These are phyloP conservation scores for Hypoxylon crocopeplum DNA, from an alignment of 495 filamentous ascomycete genomes.

Conservation along the genomic window DNA sequence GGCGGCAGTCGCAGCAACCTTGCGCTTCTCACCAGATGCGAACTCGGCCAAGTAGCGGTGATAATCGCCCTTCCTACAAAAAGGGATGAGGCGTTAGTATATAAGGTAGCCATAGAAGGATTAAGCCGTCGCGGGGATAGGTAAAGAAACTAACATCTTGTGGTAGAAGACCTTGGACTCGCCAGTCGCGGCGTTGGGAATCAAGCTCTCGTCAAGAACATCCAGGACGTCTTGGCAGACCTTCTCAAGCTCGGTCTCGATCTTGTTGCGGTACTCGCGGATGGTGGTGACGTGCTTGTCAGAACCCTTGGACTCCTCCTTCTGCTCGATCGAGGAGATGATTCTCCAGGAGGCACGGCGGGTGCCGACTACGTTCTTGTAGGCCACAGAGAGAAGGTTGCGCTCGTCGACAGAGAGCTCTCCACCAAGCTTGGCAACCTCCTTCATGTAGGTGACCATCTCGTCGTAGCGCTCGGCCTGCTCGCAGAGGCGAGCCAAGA, in stretches of 20 bases:
- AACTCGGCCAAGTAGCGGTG: conserved; percentile 99
- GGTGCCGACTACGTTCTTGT: conserved; percentile 99
- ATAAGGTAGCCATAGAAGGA: neutral
- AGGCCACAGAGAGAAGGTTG: conserved; percentile 97
- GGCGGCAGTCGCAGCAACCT: conserved; percentile 92
- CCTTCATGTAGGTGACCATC: conserved; percentile 99
- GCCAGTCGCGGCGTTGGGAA: conserved; percentile 96
- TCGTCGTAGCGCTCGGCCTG: conserved; percentile 99
- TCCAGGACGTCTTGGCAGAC: conserved; percentile 99
- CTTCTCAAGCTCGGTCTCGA: conserved; percentile 95
- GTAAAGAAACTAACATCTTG: conserved; percentile 88
- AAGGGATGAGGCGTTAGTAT: conserved; percentile 17
- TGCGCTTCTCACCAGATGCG: conserved; percentile 98
- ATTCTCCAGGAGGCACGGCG: conserved; percentile 99
- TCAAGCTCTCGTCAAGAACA: conserved; percentile 92
- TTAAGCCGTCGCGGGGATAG: neutral
- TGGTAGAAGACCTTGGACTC: conserved; percentile 99
- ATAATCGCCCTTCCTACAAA: conserved; percentile 96
- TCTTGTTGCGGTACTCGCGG: conserved; percentile 98
- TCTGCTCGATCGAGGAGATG: conserved; percentile 99
- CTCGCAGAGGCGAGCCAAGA: conserved; percentile 99
- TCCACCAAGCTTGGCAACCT: conserved; percentile 98
- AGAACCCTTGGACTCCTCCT: conserved; percentile 99
- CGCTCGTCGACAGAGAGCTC: conserved; percentile 98
- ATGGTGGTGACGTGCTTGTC: conserved; percentile 97